A percentile compares a stretch with the other conserved stretches of the same genome.
Conservation (phyloP, 2,329 filamentous ascomycete species). For the Verticillium tricorpus region DNA sequence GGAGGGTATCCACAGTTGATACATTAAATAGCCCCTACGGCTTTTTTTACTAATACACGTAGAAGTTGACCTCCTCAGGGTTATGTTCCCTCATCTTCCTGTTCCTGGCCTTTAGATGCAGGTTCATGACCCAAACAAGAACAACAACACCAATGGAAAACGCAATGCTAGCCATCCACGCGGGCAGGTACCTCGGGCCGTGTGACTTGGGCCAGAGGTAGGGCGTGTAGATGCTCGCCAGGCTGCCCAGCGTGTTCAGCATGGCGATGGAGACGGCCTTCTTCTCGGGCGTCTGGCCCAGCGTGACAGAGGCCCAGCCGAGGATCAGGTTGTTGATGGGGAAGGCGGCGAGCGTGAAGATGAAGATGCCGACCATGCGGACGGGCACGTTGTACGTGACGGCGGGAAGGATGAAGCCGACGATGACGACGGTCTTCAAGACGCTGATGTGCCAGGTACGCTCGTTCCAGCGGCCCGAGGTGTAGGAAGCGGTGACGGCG, state of each 20-base stretch:
- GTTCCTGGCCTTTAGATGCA: constrained; percentile 29
- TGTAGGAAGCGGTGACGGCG: constrained; percentile 31
- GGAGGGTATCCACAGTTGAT: too few relatives aligned
- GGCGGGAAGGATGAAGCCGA: constrained; percentile 27
- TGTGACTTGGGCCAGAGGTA: constrained; percentile 32
- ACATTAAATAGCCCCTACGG: too few relatives aligned
- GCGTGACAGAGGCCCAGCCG: constrained; percentile 33
- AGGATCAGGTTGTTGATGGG: constrained; percentile 40
- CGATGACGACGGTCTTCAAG: constrained; percentile 32
- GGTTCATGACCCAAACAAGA: constrained; percentile 28
- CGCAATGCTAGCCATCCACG: constrained; percentile 9
- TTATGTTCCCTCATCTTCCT: constrained; percentile 20
- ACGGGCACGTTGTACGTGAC: constrained; percentile 21
- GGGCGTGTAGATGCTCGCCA: constrained; percentile 32
- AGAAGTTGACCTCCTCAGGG: constrained; percentile 18
- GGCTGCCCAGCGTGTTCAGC: constrained; percentile 29
- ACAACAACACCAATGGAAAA: constrained; percentile 27
- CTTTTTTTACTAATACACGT: constrained; percentile 23
- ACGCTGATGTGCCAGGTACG: constrained; percentile 41
- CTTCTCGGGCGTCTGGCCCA: constrained; percentile 41
- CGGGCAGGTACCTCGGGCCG: constrained; percentile 15
- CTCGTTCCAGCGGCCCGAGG: constrained; percentile 40
- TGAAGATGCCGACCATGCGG: constrained; percentile 24
- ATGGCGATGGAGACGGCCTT: constrained; percentile 38
- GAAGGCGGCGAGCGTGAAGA: constrained; percentile 31